phyloP scores from a whole-genome alignment of 2,329 filamentous ascomycete genomes.

The Didymella pinodella region DNA sequence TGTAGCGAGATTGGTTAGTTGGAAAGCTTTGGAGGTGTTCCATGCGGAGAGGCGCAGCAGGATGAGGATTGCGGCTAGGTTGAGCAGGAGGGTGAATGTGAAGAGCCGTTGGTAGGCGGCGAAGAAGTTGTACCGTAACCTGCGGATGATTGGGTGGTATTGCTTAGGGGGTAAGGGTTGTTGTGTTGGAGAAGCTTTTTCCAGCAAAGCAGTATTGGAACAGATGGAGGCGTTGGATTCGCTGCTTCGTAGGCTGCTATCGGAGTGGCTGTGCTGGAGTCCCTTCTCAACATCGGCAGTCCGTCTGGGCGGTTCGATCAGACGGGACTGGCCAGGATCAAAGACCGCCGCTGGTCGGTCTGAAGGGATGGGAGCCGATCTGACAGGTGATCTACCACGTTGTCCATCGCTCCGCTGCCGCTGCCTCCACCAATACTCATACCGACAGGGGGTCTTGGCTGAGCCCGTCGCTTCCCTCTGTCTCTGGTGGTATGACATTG shows the following conservation, averaged over 20 bases:
- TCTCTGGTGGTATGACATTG: constrained; percentile 28
- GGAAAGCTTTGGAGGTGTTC: neutral
- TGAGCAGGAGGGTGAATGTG: constrained; percentile 52
- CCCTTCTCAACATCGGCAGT: constrained; percentile 30
- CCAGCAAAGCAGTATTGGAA: neutral
- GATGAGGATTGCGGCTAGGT: constrained; percentile 39
- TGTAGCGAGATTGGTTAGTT: constrained; percentile 32
- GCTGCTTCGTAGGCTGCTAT: neutral
- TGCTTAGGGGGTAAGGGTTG: neutral
- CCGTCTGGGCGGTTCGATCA: constrained; percentile 11
- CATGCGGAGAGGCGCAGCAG: constrained; percentile 18
- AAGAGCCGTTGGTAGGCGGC: constrained; percentile 55
- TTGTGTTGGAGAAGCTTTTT: neutral
- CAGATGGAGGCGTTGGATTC: neutral
- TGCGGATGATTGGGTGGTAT: constrained; percentile 23
- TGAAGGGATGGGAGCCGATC: constrained; percentile 9
- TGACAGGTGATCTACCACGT: constrained; percentile 7
- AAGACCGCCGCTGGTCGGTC: constrained; percentile 22
- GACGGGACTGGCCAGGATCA: constrained; percentile 18
- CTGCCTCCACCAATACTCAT: constrained; percentile 25
- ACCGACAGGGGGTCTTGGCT: constrained; percentile 14
- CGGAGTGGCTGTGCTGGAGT: neutral
- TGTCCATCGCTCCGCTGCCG: constrained; percentile 9
- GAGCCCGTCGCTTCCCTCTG: constrained; percentile 14
- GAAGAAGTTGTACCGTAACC: constrained; percentile 30